Evolutionary conservation across 2,329 filamentous ascomycete genomes (phyloP).

Genomic region (Hymenoscyphus salicellus): DNA sequence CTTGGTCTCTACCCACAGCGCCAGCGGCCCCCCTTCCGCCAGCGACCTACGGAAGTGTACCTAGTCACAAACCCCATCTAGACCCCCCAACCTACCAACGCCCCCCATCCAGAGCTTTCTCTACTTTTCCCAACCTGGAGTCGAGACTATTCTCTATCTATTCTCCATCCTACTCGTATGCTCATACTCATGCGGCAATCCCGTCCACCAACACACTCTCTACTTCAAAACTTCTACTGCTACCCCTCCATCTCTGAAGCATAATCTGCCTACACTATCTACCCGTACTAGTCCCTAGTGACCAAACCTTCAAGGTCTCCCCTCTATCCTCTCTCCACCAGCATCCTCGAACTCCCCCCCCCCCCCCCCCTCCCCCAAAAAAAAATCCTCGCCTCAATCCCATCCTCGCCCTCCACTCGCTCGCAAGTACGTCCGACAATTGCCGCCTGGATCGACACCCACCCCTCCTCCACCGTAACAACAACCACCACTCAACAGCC

Average conservation of each 20-base stretch:
- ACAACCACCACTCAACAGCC: neutral
- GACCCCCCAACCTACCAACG: neutral
- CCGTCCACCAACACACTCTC: neutral
- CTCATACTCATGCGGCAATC: neutral
- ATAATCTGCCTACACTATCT: neutral
- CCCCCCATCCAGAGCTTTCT: neutral
- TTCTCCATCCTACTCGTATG: neutral
- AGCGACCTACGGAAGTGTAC: too few relatives aligned
- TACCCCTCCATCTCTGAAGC: neutral
- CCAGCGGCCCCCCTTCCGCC: too few relatives aligned
- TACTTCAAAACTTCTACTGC: neutral
- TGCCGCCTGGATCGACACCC: slow-evolving; percentile 6
- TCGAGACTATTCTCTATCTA: neutral
- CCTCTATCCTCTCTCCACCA: neutral
- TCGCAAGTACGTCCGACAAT: neutral
- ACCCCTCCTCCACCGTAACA: neutral
- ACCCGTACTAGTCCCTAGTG: neutral
- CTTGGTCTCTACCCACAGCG: too few relatives aligned
- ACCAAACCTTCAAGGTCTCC: neutral
- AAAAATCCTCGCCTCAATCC: neutral
- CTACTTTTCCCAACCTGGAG: neutral
- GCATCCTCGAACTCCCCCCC: neutral
- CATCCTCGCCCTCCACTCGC: neutral
- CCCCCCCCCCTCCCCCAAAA: too few relatives aligned
- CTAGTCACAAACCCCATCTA: too few relatives aligned